phyloP scores from a whole-genome alignment of 768 basidiomycete species.

The Grammothele lineata region DNA sequence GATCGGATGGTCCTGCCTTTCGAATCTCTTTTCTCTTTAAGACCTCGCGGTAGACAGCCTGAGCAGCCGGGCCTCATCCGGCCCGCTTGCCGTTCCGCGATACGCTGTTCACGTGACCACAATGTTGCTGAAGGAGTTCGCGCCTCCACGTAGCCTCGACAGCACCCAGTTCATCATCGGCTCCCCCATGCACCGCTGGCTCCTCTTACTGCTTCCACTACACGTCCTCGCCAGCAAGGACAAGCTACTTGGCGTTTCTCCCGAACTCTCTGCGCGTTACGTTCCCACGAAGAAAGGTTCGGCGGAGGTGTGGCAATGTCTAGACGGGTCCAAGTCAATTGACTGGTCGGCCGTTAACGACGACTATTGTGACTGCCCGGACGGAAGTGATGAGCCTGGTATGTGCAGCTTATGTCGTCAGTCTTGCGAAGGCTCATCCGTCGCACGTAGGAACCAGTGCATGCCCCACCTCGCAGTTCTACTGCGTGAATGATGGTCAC shows the following conservation, averaged over 20 bases:
- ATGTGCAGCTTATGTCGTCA: constrained; percentile 1
- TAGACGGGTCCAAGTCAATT: constrained; percentile 78
- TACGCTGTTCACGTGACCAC: constrained; percentile 8
- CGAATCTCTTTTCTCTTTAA: too few species aligned
- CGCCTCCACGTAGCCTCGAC: constrained; percentile 11
- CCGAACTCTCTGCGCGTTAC: constrained; percentile 53
- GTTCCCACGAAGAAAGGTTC: constrained; percentile 43
- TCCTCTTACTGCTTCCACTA: constrained; percentile 21
- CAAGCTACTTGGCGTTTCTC: constrained; percentile 56
- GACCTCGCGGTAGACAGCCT: too few species aligned
- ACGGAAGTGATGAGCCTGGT: constrained; percentile 97
- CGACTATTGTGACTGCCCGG: constrained; percentile 90
- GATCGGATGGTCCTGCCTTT: too few species aligned
- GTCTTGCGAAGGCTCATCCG: too few species aligned
- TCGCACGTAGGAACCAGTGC: constrained; percentile 69
- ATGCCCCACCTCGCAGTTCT: constrained; percentile 71
- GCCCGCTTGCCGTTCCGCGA: neutral
- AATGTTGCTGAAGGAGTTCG: constrained; percentile 3
- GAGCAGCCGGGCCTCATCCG: neutral
- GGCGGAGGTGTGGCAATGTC: constrained; percentile 59
- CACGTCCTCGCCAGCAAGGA: constrained; percentile 26
- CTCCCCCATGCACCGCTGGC: constrained; percentile 23
- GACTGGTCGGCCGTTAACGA: constrained; percentile 84
- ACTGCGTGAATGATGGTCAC: constrained; percentile 87
- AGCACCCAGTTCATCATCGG: constrained; percentile 5